phyloP scores from a whole-genome alignment of 2,329 filamentous ascomycete species.

The Pezicula neosporulosa region DNA sequence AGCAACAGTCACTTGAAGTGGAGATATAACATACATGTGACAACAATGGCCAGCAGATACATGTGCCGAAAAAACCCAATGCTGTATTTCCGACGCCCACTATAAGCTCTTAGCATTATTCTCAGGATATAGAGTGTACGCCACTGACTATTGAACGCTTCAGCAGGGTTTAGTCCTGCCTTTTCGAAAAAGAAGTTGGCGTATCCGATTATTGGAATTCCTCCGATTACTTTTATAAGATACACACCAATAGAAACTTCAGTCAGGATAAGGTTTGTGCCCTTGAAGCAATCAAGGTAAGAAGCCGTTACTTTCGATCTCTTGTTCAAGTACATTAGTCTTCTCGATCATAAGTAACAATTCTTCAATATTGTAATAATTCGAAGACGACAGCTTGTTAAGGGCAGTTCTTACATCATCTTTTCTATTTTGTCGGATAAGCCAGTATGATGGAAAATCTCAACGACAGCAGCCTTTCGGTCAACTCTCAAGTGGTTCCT shows the following conservation, averaged over 20 bases:
- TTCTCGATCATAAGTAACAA: conserved; percentile 49
- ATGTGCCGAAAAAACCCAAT: conserved; percentile 47
- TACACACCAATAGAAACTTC: conserved; percentile 49
- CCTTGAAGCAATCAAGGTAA: conserved; percentile 50
- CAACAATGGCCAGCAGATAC: conserved; percentile 45
- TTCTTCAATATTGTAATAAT: conserved; percentile 33
- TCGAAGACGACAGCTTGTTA: conserved; percentile 38
- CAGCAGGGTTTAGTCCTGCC: conserved; percentile 48
- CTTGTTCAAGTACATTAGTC: conserved; percentile 50
- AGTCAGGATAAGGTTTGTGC: conserved; percentile 45
- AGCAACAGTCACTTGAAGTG: conserved; percentile 21
- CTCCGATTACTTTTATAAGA: conserved; percentile 32
- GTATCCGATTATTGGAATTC: conserved; percentile 40
- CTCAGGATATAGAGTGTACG: conserved; percentile 34
- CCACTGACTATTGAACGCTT: conserved; percentile 51
- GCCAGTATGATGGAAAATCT: too few relatives aligned
- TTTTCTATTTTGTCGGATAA: conserved; percentile 38
- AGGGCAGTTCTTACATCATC: conserved; percentile 34
- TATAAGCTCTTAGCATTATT: conserved; percentile 35
- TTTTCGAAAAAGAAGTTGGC: conserved; percentile 45
- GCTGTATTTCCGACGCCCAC: conserved; percentile 44
- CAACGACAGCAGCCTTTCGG: too few relatives aligned
- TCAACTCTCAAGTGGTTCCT: too few relatives aligned
- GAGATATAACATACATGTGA: conserved; percentile 47
- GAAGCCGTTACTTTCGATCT: conserved; percentile 36